These are phyloP conservation scores for Ceratobasidium sp. DNA, from an alignment of 1,284 basidiomycete genomes.

Conservation along the genomic window DNA sequence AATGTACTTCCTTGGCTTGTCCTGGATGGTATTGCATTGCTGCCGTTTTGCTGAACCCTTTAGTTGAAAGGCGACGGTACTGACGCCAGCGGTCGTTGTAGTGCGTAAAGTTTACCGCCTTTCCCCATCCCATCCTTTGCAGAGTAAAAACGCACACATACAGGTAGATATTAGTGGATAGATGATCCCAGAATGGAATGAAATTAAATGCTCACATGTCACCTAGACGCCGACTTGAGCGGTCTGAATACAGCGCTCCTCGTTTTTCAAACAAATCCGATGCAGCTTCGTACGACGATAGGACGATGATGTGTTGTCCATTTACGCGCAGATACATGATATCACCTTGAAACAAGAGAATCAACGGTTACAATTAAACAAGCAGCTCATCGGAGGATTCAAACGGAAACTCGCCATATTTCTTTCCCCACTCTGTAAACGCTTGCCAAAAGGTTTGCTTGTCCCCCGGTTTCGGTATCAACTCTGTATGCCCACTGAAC, in stretches of 20 bases:
- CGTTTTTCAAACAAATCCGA: slow-evolving; percentile 43
- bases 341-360: slow-evolving; percentile 13
- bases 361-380: background rate
- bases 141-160: background rate
- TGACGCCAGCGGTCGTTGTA: slow-evolving; percentile 20
- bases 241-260: slow-evolving; percentile 3
- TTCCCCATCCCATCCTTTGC: slow-evolving; percentile 21
- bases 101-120: background rate
- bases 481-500: slow-evolving; percentile 8
- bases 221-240: background rate
- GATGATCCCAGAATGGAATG: background rate
- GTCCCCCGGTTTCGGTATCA: slow-evolving; percentile 2
- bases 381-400: background rate
- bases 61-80: slow-evolving; percentile 10
- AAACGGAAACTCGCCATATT: slow-evolving; percentile 10
- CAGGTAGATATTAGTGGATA: background rate
- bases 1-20: slow-evolving; percentile 8
- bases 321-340: slow-evolving; percentile 11
- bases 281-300: slow-evolving; percentile 10
- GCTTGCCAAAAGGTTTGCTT: slow-evolving; percentile 6
- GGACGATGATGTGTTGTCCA: slow-evolving; percentile 19
- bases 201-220: slow-evolving; percentile 19
- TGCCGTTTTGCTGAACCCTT: slow-evolving; percentile 28
- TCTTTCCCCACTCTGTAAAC: slow-evolving; percentile 5
- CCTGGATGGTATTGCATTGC: slow-evolving; percentile 1